Base-by-base conservation (phyloP, 768 basidiomycete genomes). In the Boletus sensibilis region DNA sequence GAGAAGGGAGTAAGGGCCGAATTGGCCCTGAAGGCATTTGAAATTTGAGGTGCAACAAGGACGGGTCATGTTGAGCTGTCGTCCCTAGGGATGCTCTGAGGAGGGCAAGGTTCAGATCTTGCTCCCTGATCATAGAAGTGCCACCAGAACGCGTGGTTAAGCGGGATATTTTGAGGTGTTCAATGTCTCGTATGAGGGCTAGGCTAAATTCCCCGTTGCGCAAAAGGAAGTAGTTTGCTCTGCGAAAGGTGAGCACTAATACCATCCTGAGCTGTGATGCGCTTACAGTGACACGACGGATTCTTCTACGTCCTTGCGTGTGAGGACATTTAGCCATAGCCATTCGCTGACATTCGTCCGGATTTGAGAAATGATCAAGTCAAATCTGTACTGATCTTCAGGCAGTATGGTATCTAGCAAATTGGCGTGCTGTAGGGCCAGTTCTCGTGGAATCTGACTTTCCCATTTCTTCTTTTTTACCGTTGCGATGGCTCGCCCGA, bases 291-390 rank as follows among this genome's bases (percentile, higher is more conserved):
- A 89, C 62, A 94, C 85, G 20, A 96, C 84, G 0, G 93, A 88
- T 23, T 88, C 88, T 59, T 89, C 86, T 1, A 95, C 87, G 58
- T 94, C 92, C 62, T 83, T 82, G 64, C 81, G 80, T 2, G 92
- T 95, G 50, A 97, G 76, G 37, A 96, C 87, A 65, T 94, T 92
- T 23, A 85, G 71, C 94, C 94, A 97, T 1, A 97, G 76, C 93
- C 94, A 97, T 77, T 97, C 94, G 67, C 92, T 90, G 49, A 95
- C 82, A 55, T 88, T 86, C 1, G 81, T 87, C 55, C 93, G 77
- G 37, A 94, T 90, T 57, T 87, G 83, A 18, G 82, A 75, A 35
- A 97, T 83, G 56, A 86, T 82, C 33, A 78, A 74, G 67, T 92
- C 91, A 64, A 97, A 92, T 16, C 77, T 80, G 58, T 90, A 86